Evolutionary conservation across 768 basidiomycete species (phyloP), one percentile per base, ranked within the genome.

Genomic region (Tricholomella constricta): DNA sequence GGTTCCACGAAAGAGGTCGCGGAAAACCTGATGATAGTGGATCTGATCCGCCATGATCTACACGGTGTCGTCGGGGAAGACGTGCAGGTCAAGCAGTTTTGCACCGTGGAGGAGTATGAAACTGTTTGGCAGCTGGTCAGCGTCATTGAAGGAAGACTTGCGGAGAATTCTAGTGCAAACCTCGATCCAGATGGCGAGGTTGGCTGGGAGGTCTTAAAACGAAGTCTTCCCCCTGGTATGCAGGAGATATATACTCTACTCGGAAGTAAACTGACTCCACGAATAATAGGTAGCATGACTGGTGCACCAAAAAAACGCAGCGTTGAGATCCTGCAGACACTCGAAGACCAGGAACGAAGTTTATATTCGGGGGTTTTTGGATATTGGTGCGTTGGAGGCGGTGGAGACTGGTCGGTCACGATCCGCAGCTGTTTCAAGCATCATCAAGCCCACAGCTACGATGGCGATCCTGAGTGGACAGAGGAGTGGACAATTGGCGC

Each of bases 11-110:
- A 98, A 67, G 95, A 98, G 69, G 84, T 95, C 2, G 95, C 94
- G 0, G 95, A 98, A 74, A 98, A 98, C 66, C 71, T 98, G 51
- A 98, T 98, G 95, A 97, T 98, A 57, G 95, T 97, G 22, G 95
- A 98, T 67, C 82, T 98, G 43, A 96, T 96, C 62, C 84, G 94
- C 29, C 91, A 97, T 59, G 95, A 98, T 70, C 75, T 98, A 29
- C 85, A 95, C 59, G 84, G 84, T 26, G 86, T 88, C 49, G 81
- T 96, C 17, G 91, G 91, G 1, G 86, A 90, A 34, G 78, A 88
- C 48, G 94, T 98, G 7, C 66, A 78, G 11, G 92, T 96, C 6
- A 86, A 82, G 51, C 86, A 93, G 57, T 89, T 98, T 62, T 97
- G 95, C 66, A 70, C 72, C 1, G 84, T 97, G 11, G 95, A 98